These are phyloP conservation scores for Pyronema domesticum DNA, from an alignment of 495 filamentous ascomycete species.

Conservation along the genomic window DNA sequence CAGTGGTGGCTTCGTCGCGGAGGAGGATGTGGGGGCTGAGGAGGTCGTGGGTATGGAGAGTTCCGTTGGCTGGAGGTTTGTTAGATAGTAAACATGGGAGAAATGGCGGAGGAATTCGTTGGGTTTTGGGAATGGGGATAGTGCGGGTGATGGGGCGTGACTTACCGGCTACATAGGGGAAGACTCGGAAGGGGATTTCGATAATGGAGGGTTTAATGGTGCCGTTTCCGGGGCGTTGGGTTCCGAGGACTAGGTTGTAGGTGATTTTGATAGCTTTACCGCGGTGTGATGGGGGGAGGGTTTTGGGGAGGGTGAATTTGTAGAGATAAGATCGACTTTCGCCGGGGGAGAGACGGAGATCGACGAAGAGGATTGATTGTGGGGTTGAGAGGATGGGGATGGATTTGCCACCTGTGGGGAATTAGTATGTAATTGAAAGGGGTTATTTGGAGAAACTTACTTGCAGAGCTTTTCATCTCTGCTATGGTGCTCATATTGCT, in stretches of 20 bases:
- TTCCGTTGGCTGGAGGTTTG: slow-evolving; percentile 35
- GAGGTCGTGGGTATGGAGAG: slow-evolving; percentile 65
- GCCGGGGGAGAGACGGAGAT: slow-evolving; percentile 69
- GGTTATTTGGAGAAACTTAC: slow-evolving; percentile 14
- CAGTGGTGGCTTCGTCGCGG: slow-evolving; percentile 59
- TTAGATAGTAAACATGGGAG: slow-evolving; percentile 14
- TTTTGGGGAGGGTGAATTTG: slow-evolving; percentile 64
- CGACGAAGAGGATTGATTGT: slow-evolving; percentile 93
- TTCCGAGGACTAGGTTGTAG: slow-evolving; percentile 83
- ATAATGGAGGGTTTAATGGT: slow-evolving; percentile 80
- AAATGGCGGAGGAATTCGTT: background rate
- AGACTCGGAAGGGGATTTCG: slow-evolving; percentile 84
- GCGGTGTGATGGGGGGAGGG: slow-evolving; percentile 74
- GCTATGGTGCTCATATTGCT: slow-evolving; percentile 80
- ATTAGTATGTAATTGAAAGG: slow-evolving; percentile 7
- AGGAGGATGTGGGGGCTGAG: slow-evolving; percentile 87
- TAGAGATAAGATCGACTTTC: slow-evolving; percentile 80
- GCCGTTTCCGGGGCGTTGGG: slow-evolving; percentile 60
- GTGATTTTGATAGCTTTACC: slow-evolving; percentile 87
- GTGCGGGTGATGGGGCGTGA: background rate
- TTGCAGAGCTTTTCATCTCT: slow-evolving; percentile 73
- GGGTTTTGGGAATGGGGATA: no score
- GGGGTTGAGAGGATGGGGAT: slow-evolving; percentile 83
- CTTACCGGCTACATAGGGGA: slow-evolving; percentile 29
- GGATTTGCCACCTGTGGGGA: slow-evolving; percentile 41